A percentile compares a stretch with the other conserved stretches of the same genome.
Conservation (phyloP, 441 rosid species). For the Cnidoscolus chayamansa region DNA sequence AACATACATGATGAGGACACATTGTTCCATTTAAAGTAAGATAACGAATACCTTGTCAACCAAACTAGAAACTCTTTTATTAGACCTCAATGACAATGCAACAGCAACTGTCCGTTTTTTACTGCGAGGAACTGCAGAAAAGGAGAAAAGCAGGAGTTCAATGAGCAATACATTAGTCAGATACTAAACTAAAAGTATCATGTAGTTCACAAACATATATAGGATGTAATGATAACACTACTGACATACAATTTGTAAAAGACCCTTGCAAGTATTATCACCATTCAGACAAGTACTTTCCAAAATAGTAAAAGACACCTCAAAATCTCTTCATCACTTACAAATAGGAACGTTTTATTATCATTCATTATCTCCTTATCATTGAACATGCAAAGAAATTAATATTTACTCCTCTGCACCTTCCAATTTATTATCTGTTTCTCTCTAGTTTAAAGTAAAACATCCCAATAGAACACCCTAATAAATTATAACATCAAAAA, state of each 20-base stretch:
- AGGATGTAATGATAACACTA: too few species aligned
- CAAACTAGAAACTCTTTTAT: conserved; percentile 86
- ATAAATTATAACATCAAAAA: not conserved
- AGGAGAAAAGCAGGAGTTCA: not conserved
- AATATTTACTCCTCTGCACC: not conserved
- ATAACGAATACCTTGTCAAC: conserved; percentile 74
- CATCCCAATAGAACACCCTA: not conserved
- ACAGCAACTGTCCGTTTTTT: conserved; percentile 71
- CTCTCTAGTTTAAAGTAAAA: not conserved
- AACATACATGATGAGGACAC: not conserved
- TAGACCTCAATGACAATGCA: conserved; percentile 76
- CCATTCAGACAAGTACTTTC: not conserved
- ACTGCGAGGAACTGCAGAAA: conserved; percentile 49
- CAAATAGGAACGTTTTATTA: not conserved
- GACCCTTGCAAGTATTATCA: not conserved
- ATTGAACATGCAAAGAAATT: not conserved
- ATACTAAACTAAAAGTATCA: too few species aligned
- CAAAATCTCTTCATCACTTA: not conserved
- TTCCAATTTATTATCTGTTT: not conserved
- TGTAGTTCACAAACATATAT: too few species aligned
- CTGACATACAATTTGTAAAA: not conserved
- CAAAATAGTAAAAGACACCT: not conserved
- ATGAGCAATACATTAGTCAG: not conserved
- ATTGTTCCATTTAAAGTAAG: conserved; percentile 12
- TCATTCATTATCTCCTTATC: not conserved